Conservation (phyloP, 192 early-diverging fungal genomes). For the Jimgerdemannia lactiflua region DNA sequence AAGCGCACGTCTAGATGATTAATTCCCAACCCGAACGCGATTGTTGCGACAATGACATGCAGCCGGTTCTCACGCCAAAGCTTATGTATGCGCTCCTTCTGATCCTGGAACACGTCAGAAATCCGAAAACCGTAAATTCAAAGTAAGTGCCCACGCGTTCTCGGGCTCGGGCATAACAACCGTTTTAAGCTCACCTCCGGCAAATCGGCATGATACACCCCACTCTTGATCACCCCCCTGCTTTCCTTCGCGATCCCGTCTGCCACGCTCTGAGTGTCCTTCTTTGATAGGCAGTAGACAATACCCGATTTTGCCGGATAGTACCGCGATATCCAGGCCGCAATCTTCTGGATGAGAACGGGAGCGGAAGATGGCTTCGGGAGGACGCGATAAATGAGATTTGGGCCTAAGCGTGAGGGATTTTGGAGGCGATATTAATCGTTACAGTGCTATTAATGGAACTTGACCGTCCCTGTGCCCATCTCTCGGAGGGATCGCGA, state of each 20-base stretch:
- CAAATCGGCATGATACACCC: constrained; percentile 66
- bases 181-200: constrained; percentile 28
- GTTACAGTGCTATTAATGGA: too few relatives aligned
- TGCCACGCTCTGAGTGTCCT: constrained; percentile 56
- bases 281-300: constrained; percentile 65
- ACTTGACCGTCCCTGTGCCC: too few relatives aligned
- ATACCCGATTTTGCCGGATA: constrained; percentile 56
- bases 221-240: constrained; percentile 41
- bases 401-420: constrained; percentile 28
- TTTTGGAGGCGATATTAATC: background rate
- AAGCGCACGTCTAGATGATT: constrained; percentile 71
- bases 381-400: constrained; percentile 61
- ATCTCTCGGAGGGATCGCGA: background rate
- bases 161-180: too few relatives aligned
- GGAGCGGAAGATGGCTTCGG: constrained; percentile 35
- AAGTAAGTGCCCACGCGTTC: background rate
- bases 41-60: constrained; percentile 69
- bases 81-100: constrained; percentile 72
- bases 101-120: constrained; percentile 60
- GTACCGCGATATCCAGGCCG: constrained; percentile 51
- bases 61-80: constrained; percentile 76
- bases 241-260: constrained; percentile 44
- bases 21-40: constrained; percentile 76
- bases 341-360: constrained; percentile 45
- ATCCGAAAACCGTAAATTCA: background rate